Base-by-base conservation (phyloP, 176 grass and related monocot genomes). In the Oryza brachyantha region DNA sequence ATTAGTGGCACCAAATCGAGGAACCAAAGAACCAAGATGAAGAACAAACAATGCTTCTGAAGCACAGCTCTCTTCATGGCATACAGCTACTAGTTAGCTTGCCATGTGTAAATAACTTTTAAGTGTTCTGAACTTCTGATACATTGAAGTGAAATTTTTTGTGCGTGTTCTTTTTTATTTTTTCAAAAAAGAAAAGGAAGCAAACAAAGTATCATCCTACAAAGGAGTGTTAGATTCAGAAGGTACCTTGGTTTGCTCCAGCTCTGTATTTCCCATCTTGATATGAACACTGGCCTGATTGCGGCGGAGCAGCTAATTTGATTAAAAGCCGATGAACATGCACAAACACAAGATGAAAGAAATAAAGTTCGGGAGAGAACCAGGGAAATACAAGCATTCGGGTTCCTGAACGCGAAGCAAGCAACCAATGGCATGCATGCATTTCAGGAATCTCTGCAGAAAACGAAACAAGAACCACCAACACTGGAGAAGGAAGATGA, bases 181-280 rank as follows among this genome's bases (percentile, higher is more conserved):
- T 42, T 42, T 42, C 13, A 0, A 12, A 4, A 50, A 50, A 19
- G 21, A 5, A 50, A 41, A 12, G 13, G 12, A 43, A 13, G 13
- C 12, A 13, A 43, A 43, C 1, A 43, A 1, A 13, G 41, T 1
- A 1, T 13, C 11, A 43, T 43, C 10, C 8, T 39, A 6, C 38
- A 70, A 8, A 10, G 8, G 31, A 22, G 57, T 26, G 29, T 26
- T 26, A 2, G 27, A 24, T 71, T 73, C 57, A 81, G 58, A 27
- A 50, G 26, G 21, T 64, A 88, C 86, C 81, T 84, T 70, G 13
- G 64, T 3, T 37, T 84, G 64, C 63, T 74, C 38, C 17, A 76
- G 4, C 54, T 64, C 76, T 45, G 27, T 38, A 57, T 70, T 84
- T 57, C 69, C 76, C 76, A 88, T 88, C 41, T 1, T 4, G 32